A percentile compares a stretch with the other conserved stretches of the same genome.
Conservation (phyloP, 1,139 yeast species). For the Yamadazyma jaroonii region DNA sequence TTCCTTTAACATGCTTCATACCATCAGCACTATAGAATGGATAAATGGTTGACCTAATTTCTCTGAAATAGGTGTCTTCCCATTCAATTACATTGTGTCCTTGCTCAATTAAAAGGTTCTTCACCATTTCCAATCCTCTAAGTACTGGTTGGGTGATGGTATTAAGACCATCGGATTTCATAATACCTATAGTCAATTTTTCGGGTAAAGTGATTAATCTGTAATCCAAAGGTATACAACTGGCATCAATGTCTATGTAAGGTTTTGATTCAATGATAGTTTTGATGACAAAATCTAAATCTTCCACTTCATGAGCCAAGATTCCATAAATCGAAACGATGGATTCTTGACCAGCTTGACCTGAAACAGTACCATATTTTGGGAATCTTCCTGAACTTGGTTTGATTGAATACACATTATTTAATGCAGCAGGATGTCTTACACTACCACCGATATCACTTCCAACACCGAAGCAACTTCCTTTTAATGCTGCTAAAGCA, state of each 20-base stretch:
- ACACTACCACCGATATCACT: conserved; percentile 68
- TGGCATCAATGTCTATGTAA: conserved; percentile 8
- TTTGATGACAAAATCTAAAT: conserved; percentile 6
- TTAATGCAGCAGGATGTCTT: conserved; percentile 53
- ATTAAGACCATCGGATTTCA: conserved; percentile 12
- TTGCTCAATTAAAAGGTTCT: conserved; percentile 5
- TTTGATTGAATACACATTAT: conserved; percentile 53
- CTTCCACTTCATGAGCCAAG: conserved; percentile 5
- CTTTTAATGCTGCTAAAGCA: conserved; percentile 18
- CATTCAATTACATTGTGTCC: conserved; percentile 11
- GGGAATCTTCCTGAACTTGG: conserved; percentile 33
- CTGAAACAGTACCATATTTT: conserved; percentile 12
- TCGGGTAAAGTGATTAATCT: conserved; percentile 3
- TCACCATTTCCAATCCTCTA: conserved; percentile 10
- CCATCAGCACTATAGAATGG: conserved; percentile 15
- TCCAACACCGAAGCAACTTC: conserved; percentile 37
- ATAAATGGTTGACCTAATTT: conserved; percentile 13
- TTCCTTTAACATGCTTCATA: conserved; percentile 12
- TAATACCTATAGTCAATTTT: conserved; percentile 10
- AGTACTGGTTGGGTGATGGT: conserved; percentile 10
- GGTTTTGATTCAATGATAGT: conserved; percentile 9
- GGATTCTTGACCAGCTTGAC: conserved; percentile 13
- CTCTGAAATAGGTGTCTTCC: conserved; percentile 12
- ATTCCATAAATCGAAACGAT: conserved; percentile 12
- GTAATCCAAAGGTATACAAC: conserved; percentile 12